Evolutionary conservation across 2,329 filamentous ascomycete species (phyloP).

Genomic region (Nothopassalora personata): DNA sequence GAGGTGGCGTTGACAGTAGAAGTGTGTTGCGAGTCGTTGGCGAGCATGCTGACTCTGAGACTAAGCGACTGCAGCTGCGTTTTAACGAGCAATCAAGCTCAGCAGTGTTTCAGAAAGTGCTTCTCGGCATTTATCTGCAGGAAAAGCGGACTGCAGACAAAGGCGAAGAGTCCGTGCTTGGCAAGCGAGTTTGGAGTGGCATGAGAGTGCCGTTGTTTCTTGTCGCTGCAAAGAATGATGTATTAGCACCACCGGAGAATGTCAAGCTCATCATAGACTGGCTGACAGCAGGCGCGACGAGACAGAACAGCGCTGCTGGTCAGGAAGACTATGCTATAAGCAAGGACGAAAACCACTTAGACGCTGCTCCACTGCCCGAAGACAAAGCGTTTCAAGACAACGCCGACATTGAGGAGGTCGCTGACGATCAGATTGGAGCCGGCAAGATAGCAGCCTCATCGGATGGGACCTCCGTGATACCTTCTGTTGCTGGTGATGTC

Average conservation of each 20-base stretch:
- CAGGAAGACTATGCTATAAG: neutral
- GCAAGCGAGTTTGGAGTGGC: slow-evolving; percentile 64
- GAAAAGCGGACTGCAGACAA: slow-evolving; percentile 6
- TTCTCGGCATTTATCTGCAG: slow-evolving; percentile 53
- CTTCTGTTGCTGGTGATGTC: slow-evolving; percentile 7
- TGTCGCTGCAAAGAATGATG: slow-evolving; percentile 71
- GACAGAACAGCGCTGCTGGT: slow-evolving; percentile 6
- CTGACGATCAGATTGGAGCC: slow-evolving; percentile 10
- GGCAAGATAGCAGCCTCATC: neutral
- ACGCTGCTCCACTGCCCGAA: too few relatives aligned
- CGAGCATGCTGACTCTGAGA: slow-evolving; percentile 57
- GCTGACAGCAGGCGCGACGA: slow-evolving; percentile 18
- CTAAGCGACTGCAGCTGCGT: slow-evolving; percentile 61
- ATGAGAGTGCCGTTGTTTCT: slow-evolving; percentile 71
- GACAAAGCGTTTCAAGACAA: neutral
- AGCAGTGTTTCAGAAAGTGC: slow-evolving; percentile 76
- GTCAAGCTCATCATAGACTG: slow-evolving; percentile 59
- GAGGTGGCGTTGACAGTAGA: slow-evolving; percentile 69
- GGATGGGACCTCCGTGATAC: neutral
- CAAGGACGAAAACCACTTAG: neutral
- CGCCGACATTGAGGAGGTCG: neutral
- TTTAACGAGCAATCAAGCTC: slow-evolving; percentile 83
- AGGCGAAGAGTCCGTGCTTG: slow-evolving; percentile 55
- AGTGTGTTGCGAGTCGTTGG: slow-evolving; percentile 78
- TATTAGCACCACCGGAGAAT: slow-evolving; percentile 66